Conservation (phyloP, 1,284 basidiomycete species). For the Abortiporus biennis region DNA sequence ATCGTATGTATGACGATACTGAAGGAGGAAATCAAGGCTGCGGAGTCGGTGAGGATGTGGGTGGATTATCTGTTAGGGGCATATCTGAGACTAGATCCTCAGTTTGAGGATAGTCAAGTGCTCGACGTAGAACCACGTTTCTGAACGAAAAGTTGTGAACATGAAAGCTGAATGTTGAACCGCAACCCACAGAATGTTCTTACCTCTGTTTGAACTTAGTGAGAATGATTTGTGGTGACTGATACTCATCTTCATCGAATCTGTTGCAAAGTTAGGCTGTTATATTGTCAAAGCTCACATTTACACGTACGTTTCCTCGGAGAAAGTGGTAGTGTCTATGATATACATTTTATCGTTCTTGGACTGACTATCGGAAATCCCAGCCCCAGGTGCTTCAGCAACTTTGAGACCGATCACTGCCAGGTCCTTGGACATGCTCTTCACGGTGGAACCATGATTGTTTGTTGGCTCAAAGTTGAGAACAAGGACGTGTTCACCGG, state of each 20-base stretch:
- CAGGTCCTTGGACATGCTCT: slow-evolving; percentile 57
- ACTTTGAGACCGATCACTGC: slow-evolving; percentile 56
- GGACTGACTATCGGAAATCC: slow-evolving; percentile 36
- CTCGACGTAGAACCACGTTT: slow-evolving; percentile 50
- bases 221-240: slow-evolving; percentile 42
- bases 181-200: no score
- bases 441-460: slow-evolving; percentile 34
- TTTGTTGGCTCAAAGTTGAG: slow-evolving; percentile 51
- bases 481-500: slow-evolving; percentile 64
- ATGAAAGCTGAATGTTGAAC: background rate
- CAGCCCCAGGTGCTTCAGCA: slow-evolving; percentile 66
- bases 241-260: slow-evolving; percentile 31
- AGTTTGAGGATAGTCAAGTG: slow-evolving; percentile 41
- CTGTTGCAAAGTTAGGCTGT: slow-evolving; percentile 10
- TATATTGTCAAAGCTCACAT: no score
- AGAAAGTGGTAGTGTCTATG: slow-evolving; percentile 48
- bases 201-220: slow-evolving; percentile 64
- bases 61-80: background rate
- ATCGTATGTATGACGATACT: no score
- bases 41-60: background rate
- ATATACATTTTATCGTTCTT: slow-evolving; percentile 69
- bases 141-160: slow-evolving; percentile 27
- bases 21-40: no score
- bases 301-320: slow-evolving; percentile 22
- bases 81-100: slow-evolving; percentile 6